Base-by-base conservation (phyloP, 78 protist species). In the Parvularia atlantis region DNA sequence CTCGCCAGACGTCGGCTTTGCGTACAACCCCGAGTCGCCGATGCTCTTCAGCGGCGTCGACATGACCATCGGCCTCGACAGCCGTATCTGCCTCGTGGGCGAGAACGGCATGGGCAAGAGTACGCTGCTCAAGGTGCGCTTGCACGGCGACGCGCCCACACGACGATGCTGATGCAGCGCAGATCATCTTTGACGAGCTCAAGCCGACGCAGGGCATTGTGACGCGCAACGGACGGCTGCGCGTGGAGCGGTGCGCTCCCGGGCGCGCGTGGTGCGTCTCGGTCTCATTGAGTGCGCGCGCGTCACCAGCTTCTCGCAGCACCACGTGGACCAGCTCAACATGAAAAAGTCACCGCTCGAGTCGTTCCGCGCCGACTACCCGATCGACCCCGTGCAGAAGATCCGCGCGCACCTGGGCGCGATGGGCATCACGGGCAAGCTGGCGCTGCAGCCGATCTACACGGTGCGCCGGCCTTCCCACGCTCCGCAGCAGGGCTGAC, bases 41-140 rank as follows among this genome's bases (percentile, higher is more conserved):
- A 30, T 28, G 2, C 77, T 92, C 78, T 92, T 92, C 61, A 61
- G 36, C 5, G 66, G 88, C 4, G 76, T 93, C 26, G 73, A 86
- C 24, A 78, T 88, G 28, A 83, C 83, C 41, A 40, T 92, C 20
- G 81, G 73, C 52, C 62, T 78, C 72, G 90, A 87, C 50, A 26
- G 74, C 17, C 86, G 91, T 57, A 70, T 93, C 46, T 80, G 86
- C 20, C 33, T 93, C 1, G 95, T 93, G 39, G 97, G 97, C 6
- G 87, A 89, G 40, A 93, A 93, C 78, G 97, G 97, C 19, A 83
- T 81, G 1, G 97, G 97, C 59, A 93, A 93, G 74, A 62, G 85
- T 33, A 93, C 97, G 5, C 68, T 93, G 40, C 4, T 41, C 19
- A 41, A 41, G 46, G 9, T 41, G 19, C 4, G 4, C 46, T 41